Evolutionary conservation across 163 green algal genomes (phyloP).

Genomic region (Coccomyxa subellipsoidea): DNA sequence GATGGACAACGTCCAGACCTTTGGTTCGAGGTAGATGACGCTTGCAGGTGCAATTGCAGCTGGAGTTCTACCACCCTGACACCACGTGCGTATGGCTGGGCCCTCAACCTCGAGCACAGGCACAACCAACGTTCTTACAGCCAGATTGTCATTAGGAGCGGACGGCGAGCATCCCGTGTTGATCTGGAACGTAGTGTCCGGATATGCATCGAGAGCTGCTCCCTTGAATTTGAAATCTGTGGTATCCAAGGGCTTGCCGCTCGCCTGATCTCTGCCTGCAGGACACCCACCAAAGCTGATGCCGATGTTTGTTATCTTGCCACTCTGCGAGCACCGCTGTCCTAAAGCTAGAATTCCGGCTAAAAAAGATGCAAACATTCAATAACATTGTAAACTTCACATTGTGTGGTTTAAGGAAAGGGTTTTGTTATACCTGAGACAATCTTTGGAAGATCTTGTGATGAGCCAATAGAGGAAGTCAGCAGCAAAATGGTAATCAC

Average conservation of each 20-base stretch:
- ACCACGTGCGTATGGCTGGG: not conserved
- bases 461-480: too few relatives aligned
- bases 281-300: not conserved
- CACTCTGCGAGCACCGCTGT: too few relatives aligned
- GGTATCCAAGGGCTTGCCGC: not conserved
- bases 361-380: too few relatives aligned
- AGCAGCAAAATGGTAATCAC: too few relatives aligned
- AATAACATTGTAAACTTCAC: too few relatives aligned
- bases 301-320: too few relatives aligned
- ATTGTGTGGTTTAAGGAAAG: too few relatives aligned
- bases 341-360: too few relatives aligned
- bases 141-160: not conserved
- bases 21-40: not conserved
- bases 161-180: not conserved
- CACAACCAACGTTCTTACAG: not conserved
- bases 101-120: not conserved
- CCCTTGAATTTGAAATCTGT: not conserved
- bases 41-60: not conserved
- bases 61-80: not conserved
- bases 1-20: too few relatives aligned
- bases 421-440: too few relatives aligned
- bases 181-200: not conserved
- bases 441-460: too few relatives aligned
- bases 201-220: not conserved
- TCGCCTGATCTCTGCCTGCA: not conserved